Conservation (phyloP, 257 asterid genomes). For the Rubia yunnanensis region DNA sequence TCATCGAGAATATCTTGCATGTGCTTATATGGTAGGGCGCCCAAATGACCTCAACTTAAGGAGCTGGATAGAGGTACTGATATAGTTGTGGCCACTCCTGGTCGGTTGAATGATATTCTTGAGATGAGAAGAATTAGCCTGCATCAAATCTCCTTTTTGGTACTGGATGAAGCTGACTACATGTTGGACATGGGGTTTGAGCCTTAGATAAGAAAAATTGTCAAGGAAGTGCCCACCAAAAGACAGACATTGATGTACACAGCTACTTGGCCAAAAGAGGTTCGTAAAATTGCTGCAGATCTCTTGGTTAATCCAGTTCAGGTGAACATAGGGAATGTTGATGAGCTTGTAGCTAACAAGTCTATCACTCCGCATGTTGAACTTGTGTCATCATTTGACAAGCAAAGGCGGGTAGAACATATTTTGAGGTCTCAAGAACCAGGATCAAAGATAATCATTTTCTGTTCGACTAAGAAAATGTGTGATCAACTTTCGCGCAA, state of each 20-base stretch:
- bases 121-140: slow-evolving; percentile 90
- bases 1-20: slow-evolving; percentile 87
- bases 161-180: slow-evolving; percentile 95
- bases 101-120: slow-evolving; percentile 90
- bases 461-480: slow-evolving; percentile 96
- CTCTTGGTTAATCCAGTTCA: slow-evolving; percentile 79
- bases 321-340: slow-evolving; percentile 87
- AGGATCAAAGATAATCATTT: slow-evolving; percentile 84
- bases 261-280: slow-evolving; percentile 99
- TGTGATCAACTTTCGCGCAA: slow-evolving; percentile 76
- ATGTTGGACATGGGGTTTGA: slow-evolving; percentile 99
- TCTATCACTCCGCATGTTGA: slow-evolving; percentile 93
- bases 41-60: slow-evolving; percentile 80
- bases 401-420: slow-evolving; percentile 83
- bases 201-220: slow-evolving; percentile 98
- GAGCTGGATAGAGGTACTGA: slow-evolving; percentile 87
- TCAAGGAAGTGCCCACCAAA: slow-evolving; percentile 76
- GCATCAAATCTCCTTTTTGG: slow-evolving; percentile 86
- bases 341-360: slow-evolving; percentile 95
- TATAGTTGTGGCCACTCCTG: slow-evolving; percentile 97
- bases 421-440: slow-evolving; percentile 90
- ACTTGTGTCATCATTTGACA: slow-evolving; percentile 60
- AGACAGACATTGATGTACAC: slow-evolving; percentile 97
- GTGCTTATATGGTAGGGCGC: slow-evolving; percentile 91
- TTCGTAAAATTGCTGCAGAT: slow-evolving; percentile 90